phyloP scores from a whole-genome alignment of 352 stramenopile species.

The Phytophthora sojae region DNA sequence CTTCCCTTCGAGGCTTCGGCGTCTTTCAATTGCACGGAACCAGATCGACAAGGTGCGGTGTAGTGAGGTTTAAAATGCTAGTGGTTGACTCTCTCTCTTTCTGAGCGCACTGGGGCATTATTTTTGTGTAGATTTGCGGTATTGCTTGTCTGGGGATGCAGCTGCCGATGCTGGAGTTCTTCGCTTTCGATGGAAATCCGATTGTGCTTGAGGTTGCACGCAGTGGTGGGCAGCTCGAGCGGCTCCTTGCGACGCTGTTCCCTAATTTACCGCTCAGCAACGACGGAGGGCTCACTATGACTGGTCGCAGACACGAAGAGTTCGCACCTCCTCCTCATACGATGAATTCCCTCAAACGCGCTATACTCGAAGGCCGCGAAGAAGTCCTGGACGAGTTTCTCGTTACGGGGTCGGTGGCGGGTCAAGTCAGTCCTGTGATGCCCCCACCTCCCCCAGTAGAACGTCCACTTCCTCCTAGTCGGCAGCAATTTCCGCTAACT shows the following conservation, averaged over 20 bases:
- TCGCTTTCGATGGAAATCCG: slow-evolving; percentile 62
- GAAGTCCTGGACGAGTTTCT: slow-evolving; percentile 24
- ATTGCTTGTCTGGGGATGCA: slow-evolving; percentile 52
- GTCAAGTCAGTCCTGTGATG: not conserved
- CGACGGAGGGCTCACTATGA: slow-evolving; percentile 31
- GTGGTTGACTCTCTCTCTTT: no score
- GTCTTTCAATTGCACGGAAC: slow-evolving; percentile 65
- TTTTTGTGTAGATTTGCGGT: slow-evolving; percentile 48
- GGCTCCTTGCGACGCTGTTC: slow-evolving; percentile 56
- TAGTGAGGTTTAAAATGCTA: not conserved
- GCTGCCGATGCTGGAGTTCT: slow-evolving; percentile 47
- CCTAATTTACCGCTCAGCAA: slow-evolving; percentile 31
- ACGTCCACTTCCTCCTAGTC: slow-evolving; percentile 1
- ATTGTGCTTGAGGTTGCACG: slow-evolving; percentile 40
- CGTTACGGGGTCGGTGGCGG: slow-evolving; percentile 8
- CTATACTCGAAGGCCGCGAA: slow-evolving; percentile 34
- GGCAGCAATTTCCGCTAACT: not conserved
- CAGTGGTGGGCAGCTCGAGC: slow-evolving; percentile 48
- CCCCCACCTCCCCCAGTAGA: slow-evolving; percentile 7
- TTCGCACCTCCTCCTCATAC: slow-evolving; percentile 10
- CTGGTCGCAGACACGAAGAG: slow-evolving; percentile 18
- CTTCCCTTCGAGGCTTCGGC: slow-evolving; percentile 52
- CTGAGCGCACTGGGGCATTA: no score
- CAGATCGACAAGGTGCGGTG: slow-evolving; percentile 61
- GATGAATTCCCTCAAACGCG: slow-evolving; percentile 18